Evolutionary conservation across 345 rosid genomes (phyloP).

Genomic region (Boechera stricta): DNA sequence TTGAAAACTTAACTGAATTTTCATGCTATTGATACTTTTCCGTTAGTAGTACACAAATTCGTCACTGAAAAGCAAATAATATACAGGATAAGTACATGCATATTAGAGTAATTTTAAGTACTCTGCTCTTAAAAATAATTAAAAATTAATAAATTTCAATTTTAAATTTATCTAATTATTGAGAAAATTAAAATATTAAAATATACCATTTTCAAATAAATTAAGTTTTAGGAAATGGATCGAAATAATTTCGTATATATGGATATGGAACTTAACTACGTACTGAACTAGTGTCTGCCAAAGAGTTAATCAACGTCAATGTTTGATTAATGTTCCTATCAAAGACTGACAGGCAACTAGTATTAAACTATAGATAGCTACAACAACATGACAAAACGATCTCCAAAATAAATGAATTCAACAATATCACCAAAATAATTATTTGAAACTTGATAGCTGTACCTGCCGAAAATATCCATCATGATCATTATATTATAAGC

Average conservation of each 20-base stretch:
- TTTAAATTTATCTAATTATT: too few relatives aligned
- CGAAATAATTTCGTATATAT: neutral
- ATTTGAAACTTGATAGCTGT: constrained; percentile 32
- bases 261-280: constrained; percentile 19
- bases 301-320: constrained; percentile 28
- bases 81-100: neutral
- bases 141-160: neutral
- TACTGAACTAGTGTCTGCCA: constrained; percentile 22
- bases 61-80: neutral
- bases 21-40: neutral
- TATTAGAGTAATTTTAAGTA: neutral
- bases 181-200: neutral
- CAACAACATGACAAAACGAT: constrained; percentile 23
- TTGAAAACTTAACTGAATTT: neutral
- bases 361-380: constrained; percentile 4
- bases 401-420: constrained; percentile 6
- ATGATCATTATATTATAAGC: constrained; percentile 16
- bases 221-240: neutral
- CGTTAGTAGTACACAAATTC: constrained; percentile 6
- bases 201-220: too few relatives aligned
- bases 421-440: constrained; percentile 25
- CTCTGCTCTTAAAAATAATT: neutral
- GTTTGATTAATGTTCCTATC: constrained; percentile 2
- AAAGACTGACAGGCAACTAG: neutral
- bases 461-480: constrained; percentile 17